Base-by-base conservation (phyloP, 2,329 filamentous ascomycete genomes). In the Cercospora sp. region DNA sequence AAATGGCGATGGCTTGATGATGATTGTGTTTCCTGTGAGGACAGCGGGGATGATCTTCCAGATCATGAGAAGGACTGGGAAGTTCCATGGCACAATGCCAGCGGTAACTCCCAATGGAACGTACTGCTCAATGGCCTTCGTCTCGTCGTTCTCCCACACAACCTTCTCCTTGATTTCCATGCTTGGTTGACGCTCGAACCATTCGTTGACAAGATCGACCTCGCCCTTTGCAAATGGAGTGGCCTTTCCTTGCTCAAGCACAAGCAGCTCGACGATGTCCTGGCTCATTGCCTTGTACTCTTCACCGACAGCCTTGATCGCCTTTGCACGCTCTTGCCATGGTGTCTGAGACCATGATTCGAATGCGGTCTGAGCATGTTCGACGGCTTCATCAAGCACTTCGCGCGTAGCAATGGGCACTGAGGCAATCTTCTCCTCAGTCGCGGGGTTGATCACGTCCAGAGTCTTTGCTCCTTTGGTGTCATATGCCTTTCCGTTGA, bases 1-100 rank as follows among this genome's bases (percentile, higher is more conserved):
- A 81, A 97, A 94, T 7, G 94, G 94, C 6, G 93, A 96, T 26
- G 94, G 94, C 82, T 97, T 97, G 67, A 97, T 83, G 69, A 97
- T 94, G 67, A 97, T 91, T 2, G 91, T 89, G 81, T 97, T 96
- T 48, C 94, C 94, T 30, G 92, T 88, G 51, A 97, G 85, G 57
- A 97, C 84, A 12, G 94, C 93, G 18, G 94, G 94, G 70, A 97
- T 88, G 68, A 97, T 79, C 75, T 89, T 89, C 51, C 81, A 80
- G 3, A 80, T 76, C 8, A 80, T 81, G 3, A 87, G 76, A 23
- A 83, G 74, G 5, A 89, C 74, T 5, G 87, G 86, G 67, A 84
- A 83, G 76, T 84, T 85, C 75, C 75, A 85, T 26, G 80, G 80
- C 67, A 68, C 66, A n/a, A 72, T 72, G 6, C 68, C 68, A 8